Evolutionary conservation across 75 land plant genomes (phyloP), one percentile per base, ranked within the genome.

Genomic region (Cupressus sempervirens): DNA sequence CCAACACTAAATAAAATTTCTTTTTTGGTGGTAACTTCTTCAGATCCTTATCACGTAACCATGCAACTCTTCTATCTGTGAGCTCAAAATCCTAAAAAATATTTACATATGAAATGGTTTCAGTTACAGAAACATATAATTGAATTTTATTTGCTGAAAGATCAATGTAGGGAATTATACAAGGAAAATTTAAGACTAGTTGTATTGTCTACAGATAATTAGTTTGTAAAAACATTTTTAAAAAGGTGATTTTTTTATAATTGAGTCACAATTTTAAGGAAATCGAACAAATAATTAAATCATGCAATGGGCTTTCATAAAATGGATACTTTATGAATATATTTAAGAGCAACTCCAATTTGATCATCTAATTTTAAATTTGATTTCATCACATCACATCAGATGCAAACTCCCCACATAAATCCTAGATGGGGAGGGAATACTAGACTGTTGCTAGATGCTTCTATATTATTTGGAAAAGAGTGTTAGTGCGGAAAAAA

Each of bases 381-480:
- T 73, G 86, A 68, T 67, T 89, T 91, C 36, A 85, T 81, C 77
- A 86, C 53, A 35, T 98, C 99, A 89, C 99, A 97, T 0, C 85
- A 65, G 8, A 92, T 89, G 85, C 99, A 97, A 86, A 97, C 89
- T 7, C 86, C 86, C 85, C 89, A 84, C 84, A 91, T 84, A 48
- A 88, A 87, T 18, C 93, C 98, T 43, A 98, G 98, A 91, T 97
- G 92, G 43, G 92, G 99, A 50, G 90, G 85, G 84, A 95, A 95
- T 26, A 2, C 26, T 74, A 76, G 83, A 41, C 68, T 77, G 41
- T 29, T 72, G 7, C n/a, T 36, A 80, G n/a, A n/a, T n/a, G n/a
- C n/a, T n/a, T n/a, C n/a, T n/a, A n/a, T n/a, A n/a, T n/a, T n/a
- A n/a, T n/a, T 82, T 84, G 62, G 72, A 73, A 70, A 81, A 76